Conservation (phyloP, 257 asterid species). For the Ehretia macrophylla region DNA sequence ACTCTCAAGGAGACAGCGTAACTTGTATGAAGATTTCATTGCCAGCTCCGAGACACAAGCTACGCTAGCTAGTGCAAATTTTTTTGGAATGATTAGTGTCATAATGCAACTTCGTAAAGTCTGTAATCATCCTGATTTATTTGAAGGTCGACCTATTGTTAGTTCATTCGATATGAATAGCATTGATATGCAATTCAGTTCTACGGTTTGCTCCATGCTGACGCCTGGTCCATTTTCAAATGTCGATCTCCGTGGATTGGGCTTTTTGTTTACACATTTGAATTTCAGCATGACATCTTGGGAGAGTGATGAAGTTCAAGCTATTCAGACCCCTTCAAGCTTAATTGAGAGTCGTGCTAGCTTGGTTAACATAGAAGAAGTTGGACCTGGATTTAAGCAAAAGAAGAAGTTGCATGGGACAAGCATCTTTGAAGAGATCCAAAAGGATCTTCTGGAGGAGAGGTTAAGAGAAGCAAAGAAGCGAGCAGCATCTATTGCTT, state of each 20-base stretch:
- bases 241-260: constrained; percentile 71
- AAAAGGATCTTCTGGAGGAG: constrained; percentile 53
- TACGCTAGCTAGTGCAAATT: constrained; percentile 86
- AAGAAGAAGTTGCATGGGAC: constrained; percentile 43
- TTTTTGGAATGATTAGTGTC: constrained; percentile 95
- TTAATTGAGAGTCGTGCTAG: constrained; percentile 51
- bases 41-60: constrained; percentile 99
- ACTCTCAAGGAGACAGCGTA: constrained; percentile 97
- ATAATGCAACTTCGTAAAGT: constrained; percentile 99
- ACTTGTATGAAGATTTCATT: constrained; percentile 92
- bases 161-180: constrained; percentile 93
- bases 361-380: constrained; percentile 37
- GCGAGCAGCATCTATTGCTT: constrained; percentile 63
- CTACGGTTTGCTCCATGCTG: constrained; percentile 77
- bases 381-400: constrained; percentile 28
- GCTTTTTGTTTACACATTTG: constrained; percentile 77
- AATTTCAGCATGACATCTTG: constrained; percentile 85
- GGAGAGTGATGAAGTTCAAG: constrained; percentile 80
- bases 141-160: constrained; percentile 98
- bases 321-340: constrained; percentile 77
- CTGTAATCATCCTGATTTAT: constrained; percentile 98
- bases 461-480: constrained; percentile 77
- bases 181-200: constrained; percentile 71
- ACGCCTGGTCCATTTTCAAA: constrained; percentile 48
- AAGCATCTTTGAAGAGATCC: constrained; percentile 73